A percentile compares a stretch with the other conserved stretches of the same genome.
These are phyloP conservation scores for Xerocomellus intermedius DNA, from an alignment of 768 basidiomycete genomes.

Conservation along the genomic window DNA sequence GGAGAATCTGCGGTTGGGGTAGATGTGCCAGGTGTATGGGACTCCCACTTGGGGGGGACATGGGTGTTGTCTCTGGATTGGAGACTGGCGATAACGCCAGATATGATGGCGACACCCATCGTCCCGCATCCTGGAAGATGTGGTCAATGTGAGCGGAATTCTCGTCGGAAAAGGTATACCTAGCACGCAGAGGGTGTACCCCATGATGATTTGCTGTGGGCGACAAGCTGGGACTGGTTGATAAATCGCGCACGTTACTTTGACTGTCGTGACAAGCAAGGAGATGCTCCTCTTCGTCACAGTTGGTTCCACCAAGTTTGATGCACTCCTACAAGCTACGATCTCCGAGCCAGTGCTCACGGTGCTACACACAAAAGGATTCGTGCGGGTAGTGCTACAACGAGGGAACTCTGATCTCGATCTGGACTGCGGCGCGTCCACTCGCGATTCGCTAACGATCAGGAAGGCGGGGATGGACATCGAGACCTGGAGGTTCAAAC, in stretches of 20 bases:
- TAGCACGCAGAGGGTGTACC: slow-evolving; percentile 89
- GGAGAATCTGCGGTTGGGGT: slow-evolving; percentile 55
- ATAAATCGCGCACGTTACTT: background rate
- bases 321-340: slow-evolving; percentile 61
- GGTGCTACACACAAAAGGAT: slow-evolving; percentile 54
- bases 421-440: slow-evolving; percentile 21
- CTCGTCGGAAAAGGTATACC: slow-evolving; percentile 40
- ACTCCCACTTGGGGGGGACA: slow-evolving; percentile 56
- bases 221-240: background rate
- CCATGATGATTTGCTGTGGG: slow-evolving; percentile 50
- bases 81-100: slow-evolving; percentile 86
- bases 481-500: slow-evolving; percentile 72
- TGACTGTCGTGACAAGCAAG: background rate
- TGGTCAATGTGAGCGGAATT: slow-evolving; percentile 14
- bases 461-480: slow-evolving; percentile 47
- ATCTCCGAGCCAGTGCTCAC: slow-evolving; percentile 58
- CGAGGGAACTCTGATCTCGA: slow-evolving; percentile 65
- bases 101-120: slow-evolving; percentile 95
- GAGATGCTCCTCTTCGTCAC: slow-evolving; percentile 63
- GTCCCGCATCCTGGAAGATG: slow-evolving; percentile 83
- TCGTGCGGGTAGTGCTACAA: slow-evolving; percentile 66
- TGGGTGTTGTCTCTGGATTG: slow-evolving; percentile 43
- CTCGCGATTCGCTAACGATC: slow-evolving; percentile 13
- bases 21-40: slow-evolving; percentile 68
- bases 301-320: slow-evolving; percentile 88